A percentile compares a stretch with the other conserved stretches of the same genome.
These are phyloP conservation scores for Starmerella sp. DNA, from an alignment of 805 yeast genomes.

Conservation along the genomic window DNA sequence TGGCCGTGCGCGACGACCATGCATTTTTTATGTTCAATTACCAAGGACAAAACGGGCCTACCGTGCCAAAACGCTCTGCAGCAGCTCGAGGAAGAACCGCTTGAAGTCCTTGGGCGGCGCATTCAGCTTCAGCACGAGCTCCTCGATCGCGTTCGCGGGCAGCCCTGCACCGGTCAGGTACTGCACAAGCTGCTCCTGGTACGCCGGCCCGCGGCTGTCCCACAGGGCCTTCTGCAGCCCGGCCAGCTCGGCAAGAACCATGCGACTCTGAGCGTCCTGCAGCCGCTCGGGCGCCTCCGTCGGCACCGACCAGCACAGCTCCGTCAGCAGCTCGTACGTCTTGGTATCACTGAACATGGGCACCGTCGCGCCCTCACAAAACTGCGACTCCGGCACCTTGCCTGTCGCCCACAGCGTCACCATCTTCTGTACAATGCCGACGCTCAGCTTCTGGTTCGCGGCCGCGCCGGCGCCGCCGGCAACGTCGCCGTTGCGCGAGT, in stretches of 20 bases:
- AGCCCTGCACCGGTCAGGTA: slow-evolving; percentile 22
- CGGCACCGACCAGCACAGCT: slow-evolving; percentile 68
- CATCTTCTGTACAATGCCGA: slow-evolving; percentile 52
- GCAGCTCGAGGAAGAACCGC: slow-evolving; percentile 19
- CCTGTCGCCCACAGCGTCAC: slow-evolving; percentile 61
- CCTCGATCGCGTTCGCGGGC: slow-evolving; percentile 13
- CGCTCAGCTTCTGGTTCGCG: slow-evolving; percentile 53
- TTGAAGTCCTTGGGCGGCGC: slow-evolving; percentile 21
- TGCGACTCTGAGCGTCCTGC: slow-evolving; percentile 69
- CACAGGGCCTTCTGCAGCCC: slow-evolving; percentile 54
- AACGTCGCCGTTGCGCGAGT: slow-evolving; percentile 39
- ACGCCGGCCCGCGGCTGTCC: slow-evolving; percentile 34
- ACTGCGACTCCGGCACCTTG: slow-evolving; percentile 37
- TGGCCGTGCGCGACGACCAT: neutral
- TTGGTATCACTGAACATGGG: slow-evolving; percentile 58
- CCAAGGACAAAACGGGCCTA: neutral
- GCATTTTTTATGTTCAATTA: neutral
- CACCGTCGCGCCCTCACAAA: slow-evolving; percentile 41
- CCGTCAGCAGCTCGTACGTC: slow-evolving; percentile 55
- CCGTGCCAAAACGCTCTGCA: slow-evolving; percentile 7
- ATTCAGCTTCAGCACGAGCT: slow-evolving; percentile 16
- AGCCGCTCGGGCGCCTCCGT: slow-evolving; percentile 54
- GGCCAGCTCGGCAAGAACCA: slow-evolving; percentile 64
- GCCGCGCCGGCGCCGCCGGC: slow-evolving; percentile 40
- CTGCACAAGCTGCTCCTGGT: slow-evolving; percentile 15